Percentiles rank a stretch among this genome's conserved stretches.
phyloP scores from a whole-genome alignment of 1,139 yeast genomes.

The Zygoascus hellenicus region DNA sequence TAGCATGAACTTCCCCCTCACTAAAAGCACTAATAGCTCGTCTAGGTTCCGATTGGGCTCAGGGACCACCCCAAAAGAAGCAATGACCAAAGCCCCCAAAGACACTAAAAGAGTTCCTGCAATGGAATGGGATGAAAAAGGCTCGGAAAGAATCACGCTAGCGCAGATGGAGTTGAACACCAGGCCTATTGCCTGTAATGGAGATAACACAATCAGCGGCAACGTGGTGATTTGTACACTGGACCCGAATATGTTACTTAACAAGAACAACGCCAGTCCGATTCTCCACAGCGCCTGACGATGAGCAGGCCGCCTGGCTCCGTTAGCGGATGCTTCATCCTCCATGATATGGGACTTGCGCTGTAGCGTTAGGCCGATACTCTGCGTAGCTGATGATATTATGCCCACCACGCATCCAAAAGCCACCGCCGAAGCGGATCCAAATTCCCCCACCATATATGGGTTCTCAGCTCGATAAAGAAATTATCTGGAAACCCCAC shows the following conservation, averaged over 20 bases:
- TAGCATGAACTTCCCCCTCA: conserved; percentile 37
- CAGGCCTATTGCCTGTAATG: conserved; percentile 83
- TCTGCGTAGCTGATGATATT: conserved; percentile 72
- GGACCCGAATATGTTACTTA: conserved; percentile 75
- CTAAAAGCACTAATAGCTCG: conserved; percentile 42
- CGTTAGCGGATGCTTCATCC: conserved; percentile 26
- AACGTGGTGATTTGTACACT: conserved; percentile 77
- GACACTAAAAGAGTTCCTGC: conserved; percentile 66
- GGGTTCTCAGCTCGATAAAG: too few species aligned
- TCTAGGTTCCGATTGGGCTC: conserved; percentile 48
- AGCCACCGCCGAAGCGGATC: conserved; percentile 26
- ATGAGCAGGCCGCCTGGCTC: conserved; percentile 34
- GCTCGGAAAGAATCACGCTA: conserved; percentile 59
- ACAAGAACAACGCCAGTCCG: conserved; percentile 65
- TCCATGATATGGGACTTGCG: conserved; percentile 59
- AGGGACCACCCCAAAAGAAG: conserved; percentile 58
- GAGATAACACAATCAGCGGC: conserved; percentile 74
- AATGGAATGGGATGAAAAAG: conserved; percentile 52
- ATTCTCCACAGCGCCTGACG: conserved; percentile 62
- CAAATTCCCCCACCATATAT: conserved; percentile 8
- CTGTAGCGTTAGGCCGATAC: conserved; percentile 78
- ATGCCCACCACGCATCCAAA: conserved; percentile 72
- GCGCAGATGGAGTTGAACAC: conserved; percentile 82
- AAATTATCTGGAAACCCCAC: too few species aligned
- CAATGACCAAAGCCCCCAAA: conserved; percentile 74